Base-by-base conservation (phyloP, 768 basidiomycete genomes). In the Boletus insuetus region DNA sequence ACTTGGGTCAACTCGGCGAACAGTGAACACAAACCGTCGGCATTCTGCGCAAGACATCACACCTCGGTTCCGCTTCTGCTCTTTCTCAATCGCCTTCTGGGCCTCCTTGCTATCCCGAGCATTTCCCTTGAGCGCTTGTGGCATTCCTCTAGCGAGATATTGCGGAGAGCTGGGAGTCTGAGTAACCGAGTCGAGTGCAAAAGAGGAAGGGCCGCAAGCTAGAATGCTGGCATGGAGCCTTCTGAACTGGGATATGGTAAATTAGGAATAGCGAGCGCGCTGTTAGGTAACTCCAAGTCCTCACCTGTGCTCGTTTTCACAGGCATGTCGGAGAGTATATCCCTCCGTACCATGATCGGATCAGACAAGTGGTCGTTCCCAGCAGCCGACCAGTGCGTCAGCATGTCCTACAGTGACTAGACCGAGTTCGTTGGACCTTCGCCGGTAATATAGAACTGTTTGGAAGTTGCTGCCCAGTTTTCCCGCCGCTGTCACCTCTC, bases 61-160 rank as follows among this genome's bases (percentile, higher is more conserved):
- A 71, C 84, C 84, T 61, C 82, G 74, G 3, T 83, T 82, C 39
- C 84, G 75, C 63, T 86, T 86, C 9, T 82, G 78, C 73, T 86
- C 84, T 65, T 86, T 85, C 61, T 86, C 84, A 51, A 83, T 80
- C 16, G 78, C 76, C 46, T 78, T 78, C 56, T 81, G 82, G 13
- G 64, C 61, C 31, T 74, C 70, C 49, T 58, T 70, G 32, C 32
- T 59, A 22, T 70, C 69, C 41, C 72, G 72, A n/a, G 59, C 55
- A 64, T 79, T 81, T 58, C 75, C 76, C 60, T 80, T 77, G 43
- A 73, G 64, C 34, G 78, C 75, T 70, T 78, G 80, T 24, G 82
- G 80, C 82, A 82, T 83, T 40, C 17, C 17, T 35, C 34, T 4
- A 17, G 37, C 19, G 24, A n/a, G 39, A 49, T 24, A 19, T 20